Evolutionary conservation across 2,329 filamentous ascomycete genomes (phyloP).

Genomic region (Atkinsonella texensis): DNA sequence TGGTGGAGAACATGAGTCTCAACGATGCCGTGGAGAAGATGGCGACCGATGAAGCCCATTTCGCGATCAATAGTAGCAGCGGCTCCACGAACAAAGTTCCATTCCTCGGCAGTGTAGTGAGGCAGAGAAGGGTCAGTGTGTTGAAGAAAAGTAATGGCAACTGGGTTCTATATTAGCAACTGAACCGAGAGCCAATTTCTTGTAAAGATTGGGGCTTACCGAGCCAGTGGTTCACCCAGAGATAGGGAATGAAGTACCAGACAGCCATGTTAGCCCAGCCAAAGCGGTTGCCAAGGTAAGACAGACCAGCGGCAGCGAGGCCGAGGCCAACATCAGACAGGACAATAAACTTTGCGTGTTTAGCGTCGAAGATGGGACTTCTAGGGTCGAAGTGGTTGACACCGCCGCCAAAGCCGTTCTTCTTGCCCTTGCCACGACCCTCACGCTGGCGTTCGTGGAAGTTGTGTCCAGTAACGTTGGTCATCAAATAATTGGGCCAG

Average conservation of each 20-base stretch:
- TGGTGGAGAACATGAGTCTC: constrained; percentile 98
- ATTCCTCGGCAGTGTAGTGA: constrained; percentile 76
- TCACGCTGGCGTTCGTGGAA: constrained; percentile 82
- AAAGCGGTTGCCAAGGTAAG: constrained; percentile 60
- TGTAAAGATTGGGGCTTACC: constrained; percentile 45
- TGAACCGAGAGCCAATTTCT: neutral
- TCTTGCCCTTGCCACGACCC: constrained; percentile 86
- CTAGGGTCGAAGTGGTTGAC: constrained; percentile 92
- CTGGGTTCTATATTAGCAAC: constrained; percentile 35
- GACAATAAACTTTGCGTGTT: constrained; percentile 77
- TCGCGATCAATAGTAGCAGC: constrained; percentile 95
- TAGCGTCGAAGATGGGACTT: constrained; percentile 83
- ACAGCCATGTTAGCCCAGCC: constrained; percentile 80
- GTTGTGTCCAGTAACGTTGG: constrained; percentile 95
- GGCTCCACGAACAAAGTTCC: constrained; percentile 89
- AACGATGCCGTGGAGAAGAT: constrained; percentile 88
- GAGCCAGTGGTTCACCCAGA: constrained; percentile 99
- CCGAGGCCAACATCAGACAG: constrained; percentile 74
- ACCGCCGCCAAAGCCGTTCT: constrained; percentile 64
- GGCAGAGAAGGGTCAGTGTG: constrained; percentile 92
- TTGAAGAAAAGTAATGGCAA: constrained; percentile 94
- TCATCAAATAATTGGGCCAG: constrained; percentile 84
- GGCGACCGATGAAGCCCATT: constrained; percentile 88
- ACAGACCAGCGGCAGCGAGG: constrained; percentile 49
- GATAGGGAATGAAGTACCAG: constrained; percentile 91